These are phyloP conservation scores for Saturnispora serradocipensis DNA, from an alignment of 805 yeast genomes.

Conservation along the genomic window DNA sequence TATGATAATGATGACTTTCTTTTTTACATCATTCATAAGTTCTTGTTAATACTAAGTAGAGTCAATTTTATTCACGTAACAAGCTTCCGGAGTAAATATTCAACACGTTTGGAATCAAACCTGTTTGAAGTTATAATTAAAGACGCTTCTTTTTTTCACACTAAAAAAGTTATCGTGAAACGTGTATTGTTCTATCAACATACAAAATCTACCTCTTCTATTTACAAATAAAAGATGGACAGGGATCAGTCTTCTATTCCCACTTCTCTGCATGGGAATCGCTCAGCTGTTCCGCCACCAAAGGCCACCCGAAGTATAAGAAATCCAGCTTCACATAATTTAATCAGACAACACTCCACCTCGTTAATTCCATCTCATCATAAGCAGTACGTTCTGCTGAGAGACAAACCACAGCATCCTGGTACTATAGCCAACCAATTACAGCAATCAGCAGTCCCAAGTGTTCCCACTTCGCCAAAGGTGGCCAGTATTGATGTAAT, in stretches of 20 bases:
- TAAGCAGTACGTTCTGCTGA: constrained; percentile 24
- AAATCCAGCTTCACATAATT: constrained; percentile 15
- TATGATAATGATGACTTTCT: neutral
- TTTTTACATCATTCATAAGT: too few species aligned
- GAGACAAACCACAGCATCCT: constrained; percentile 18
- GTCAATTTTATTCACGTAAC: neutral
- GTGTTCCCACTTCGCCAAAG: constrained; percentile 12
- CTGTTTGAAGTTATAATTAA: neutral
- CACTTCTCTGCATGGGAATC: neutral
- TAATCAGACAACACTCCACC: constrained; percentile 14
- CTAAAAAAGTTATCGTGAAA: neutral
- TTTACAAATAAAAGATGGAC: neutral
- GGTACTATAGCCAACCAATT: neutral
- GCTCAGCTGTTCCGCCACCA: neutral
- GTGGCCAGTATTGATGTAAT: constrained; percentile 4
- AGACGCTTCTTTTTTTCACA: neutral
- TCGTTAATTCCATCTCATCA: constrained; percentile 19
- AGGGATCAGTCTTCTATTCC: neutral
- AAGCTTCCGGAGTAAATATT: neutral
- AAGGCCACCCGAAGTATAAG: constrained; percentile 11
- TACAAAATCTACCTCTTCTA: neutral
- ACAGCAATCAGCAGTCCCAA: constrained; percentile 1
- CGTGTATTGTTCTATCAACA: neutral
- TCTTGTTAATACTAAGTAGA: neutral
- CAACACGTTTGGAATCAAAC: neutral